Conservation (phyloP, 2,329 filamentous ascomycete species). For the Parasarocladium wereldwijsianum region DNA sequence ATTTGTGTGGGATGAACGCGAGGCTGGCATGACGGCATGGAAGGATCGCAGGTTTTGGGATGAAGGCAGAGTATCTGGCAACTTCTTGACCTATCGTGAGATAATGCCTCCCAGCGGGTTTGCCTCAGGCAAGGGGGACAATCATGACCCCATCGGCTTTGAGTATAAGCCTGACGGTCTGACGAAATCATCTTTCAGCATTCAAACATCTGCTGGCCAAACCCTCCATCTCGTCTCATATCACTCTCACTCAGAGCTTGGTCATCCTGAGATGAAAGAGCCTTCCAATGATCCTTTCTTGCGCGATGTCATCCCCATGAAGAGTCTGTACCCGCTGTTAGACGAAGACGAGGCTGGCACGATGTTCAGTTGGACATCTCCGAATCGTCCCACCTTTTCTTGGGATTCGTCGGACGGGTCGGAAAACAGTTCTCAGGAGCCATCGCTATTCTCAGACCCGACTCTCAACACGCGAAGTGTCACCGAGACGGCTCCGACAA, state of each 20-base stretch:
- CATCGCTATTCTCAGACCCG: neutral
- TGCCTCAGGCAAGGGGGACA: no score
- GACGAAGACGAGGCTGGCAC: neutral
- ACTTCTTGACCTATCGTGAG: no score
- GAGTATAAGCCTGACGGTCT: constrained; percentile 20
- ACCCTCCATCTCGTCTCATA: neutral
- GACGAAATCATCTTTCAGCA: neutral
- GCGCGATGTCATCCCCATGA: neutral
- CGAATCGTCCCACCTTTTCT: neutral
- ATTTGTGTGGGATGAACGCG: no score
- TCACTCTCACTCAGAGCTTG: neutral
- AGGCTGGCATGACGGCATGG: no score
- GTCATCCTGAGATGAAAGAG: neutral
- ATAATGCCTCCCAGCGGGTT: no score
- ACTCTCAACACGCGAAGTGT: neutral
- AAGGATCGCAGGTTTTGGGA: no score
- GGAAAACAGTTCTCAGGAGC: neutral
- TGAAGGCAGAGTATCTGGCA: no score
- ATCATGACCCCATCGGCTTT: no score
- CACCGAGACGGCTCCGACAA: neutral
- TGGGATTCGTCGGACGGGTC: neutral
- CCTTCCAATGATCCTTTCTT: neutral
- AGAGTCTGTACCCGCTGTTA: neutral
- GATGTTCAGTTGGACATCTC: neutral
- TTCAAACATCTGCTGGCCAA: neutral